Evolutionary conservation across 2,329 filamentous ascomycete species (phyloP).

Genomic region (Arthrinium puccinioides): DNA sequence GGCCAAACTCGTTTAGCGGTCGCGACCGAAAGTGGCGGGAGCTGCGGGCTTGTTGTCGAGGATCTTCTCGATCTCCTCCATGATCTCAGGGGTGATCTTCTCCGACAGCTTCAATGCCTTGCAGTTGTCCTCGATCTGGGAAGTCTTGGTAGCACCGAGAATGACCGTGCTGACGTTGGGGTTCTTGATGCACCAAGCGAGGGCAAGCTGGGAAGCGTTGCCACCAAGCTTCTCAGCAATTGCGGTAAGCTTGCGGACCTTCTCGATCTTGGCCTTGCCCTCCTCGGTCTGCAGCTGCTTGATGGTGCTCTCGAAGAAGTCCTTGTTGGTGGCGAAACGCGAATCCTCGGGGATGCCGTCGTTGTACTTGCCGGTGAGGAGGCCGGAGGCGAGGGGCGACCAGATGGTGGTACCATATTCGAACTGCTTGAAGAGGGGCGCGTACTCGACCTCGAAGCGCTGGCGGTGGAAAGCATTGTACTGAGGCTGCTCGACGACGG

Average conservation of each 20-base stretch:
- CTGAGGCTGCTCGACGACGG: constrained; percentile 39
- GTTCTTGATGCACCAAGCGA: constrained; percentile 49
- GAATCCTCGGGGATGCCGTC: constrained; percentile 54
- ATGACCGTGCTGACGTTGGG: constrained; percentile 46
- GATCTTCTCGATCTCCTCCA: constrained; percentile 43
- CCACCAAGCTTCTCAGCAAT: constrained; percentile 53
- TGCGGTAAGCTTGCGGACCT: constrained; percentile 34
- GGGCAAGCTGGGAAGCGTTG: constrained; percentile 40
- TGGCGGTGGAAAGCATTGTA: constrained; percentile 57
- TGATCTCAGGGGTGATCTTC: constrained; percentile 40
- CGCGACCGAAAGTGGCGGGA: constrained; percentile 3
- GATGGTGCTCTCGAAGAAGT: constrained; percentile 54
- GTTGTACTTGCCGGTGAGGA: constrained; percentile 59
- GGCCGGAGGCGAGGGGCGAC: constrained; percentile 45
- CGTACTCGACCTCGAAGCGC: constrained; percentile 55
- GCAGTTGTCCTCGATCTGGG: constrained; percentile 45
- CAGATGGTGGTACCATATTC: constrained; percentile 44
- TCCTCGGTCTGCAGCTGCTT: constrained; percentile 53
- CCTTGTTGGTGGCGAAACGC: constrained; percentile 54
- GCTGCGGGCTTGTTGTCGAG: constrained; percentile 22
- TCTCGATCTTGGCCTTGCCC: constrained; percentile 42
- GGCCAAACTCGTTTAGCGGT: neutral
- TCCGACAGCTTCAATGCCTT: constrained; percentile 36
- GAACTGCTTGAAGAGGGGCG: constrained; percentile 47
- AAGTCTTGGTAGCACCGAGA: constrained; percentile 41